Base-by-base conservation (phyloP, 2,329 filamentous ascomycete genomes). In the Dendrostoma leiphaemia region DNA sequence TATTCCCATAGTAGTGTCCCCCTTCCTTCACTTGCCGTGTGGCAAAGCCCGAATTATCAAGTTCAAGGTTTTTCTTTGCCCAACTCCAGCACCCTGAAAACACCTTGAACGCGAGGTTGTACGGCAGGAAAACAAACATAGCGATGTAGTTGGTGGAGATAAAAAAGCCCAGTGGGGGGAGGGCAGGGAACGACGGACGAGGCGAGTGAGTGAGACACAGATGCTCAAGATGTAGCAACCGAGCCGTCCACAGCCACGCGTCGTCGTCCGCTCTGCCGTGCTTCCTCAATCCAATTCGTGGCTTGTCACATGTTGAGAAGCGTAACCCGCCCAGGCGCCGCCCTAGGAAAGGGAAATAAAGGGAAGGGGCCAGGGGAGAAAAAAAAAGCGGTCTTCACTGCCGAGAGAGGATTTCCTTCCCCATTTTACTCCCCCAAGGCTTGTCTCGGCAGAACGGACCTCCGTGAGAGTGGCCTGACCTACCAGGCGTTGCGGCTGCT, bases 401-500 rank as follows among this genome's bases (percentile, higher is more conserved):
- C 28, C 15, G 8, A 32, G 29, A 32, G 13, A 13, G 29, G 8
- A 32, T 7, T 32, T n/a, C 10, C 35, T 38, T 32, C 8, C 35
- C 35, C n/a, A 9, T 26, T n/a, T 13, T 19, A 23, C 17, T 10
- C 12, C 12, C n/a, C 28, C 17, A 24, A 5, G 21, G 19, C 19
- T 19, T 34, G 26, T 23, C 47, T 49, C 26, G 37, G 35, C 19
- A 19, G 19, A 7, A 21, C 12, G 4, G 12, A 28, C 21, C 13
- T 6, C 10, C 19, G 31, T 15, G 32, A 35, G 17, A 37, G 24
- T 19, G 21, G 32, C 6, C 45, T 35, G 23, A 28, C 41, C 59
- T 63, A 72, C 70, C 71, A 74, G 31, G 66, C 64, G 48, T 60
- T 63, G 54, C 70, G 68, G 54, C 64, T 70, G 45, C 72, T 70